Evolutionary conservation across 2,329 filamentous ascomycete genomes (phyloP), one percentile per base, ranked within the genome.

Genomic region (Fusarium pseudocircinatum): DNA sequence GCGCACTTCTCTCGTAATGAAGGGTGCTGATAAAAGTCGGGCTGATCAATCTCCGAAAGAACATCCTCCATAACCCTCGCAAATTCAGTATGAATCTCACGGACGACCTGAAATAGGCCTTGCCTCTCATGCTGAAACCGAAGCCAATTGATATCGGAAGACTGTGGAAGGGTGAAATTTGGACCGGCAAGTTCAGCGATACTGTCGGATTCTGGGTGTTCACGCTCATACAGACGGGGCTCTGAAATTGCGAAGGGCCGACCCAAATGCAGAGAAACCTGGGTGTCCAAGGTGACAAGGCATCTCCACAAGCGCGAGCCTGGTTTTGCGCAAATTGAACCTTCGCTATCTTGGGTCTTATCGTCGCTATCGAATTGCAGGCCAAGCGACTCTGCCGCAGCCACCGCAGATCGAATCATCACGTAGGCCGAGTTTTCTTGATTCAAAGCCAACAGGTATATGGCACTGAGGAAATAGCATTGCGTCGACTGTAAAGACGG

Each of bases 401-500:
- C 47, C 14, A 77, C 54, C 0, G 74, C 76, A 16, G 69, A 70
- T 30, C 76, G 69, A 20, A 56, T 26, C 63, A 73, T 65, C 34
- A 53, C 53, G 30, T 73, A 72, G 6, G 76, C 76, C 6, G 76
- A 68, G 18, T 78, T 74, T 8, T 57, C 42, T 26, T 77, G 67
- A 3, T 57, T 49, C 1, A 62, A 58, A 2, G 73, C 60, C 15
- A 73, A 30, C 16, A 88, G 81, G 70, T 87, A 89, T 10, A 86
- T 70, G 24, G 79, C 78, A 28, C 80, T 84, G 12, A 87, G 81
- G 1, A 87, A 78, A 44, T 86, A 82, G 49, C 84, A 85, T 72
- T 89, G 87, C 2, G 86, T 77, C 0, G 85, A 85, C 12, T 79
- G 79, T 13, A 87, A 78, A 0, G 84, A 82, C 0, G 85, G 86